Base-by-base conservation (phyloP, 2,329 filamentous ascomycete genomes). In the Penicillium sp. region DNA sequence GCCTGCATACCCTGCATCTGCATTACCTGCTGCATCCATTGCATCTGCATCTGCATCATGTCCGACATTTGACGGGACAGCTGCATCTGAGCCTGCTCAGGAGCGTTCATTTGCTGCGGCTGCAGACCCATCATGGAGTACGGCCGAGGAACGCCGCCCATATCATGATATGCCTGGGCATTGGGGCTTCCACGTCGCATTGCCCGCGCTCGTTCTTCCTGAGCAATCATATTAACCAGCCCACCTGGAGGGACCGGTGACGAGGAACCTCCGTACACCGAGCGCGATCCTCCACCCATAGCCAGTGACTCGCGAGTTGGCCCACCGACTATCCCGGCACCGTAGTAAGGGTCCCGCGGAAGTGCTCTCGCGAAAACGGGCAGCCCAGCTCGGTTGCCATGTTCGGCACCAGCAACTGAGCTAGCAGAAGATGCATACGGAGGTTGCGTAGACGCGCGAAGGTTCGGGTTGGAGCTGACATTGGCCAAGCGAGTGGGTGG, bases 31-130 rank as follows among this genome's bases (percentile, higher is more conserved):
- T 91, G 87, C 86, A 95, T 92, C 72, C 90, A 90, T 66, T 95
- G 88, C 86, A 95, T 91, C 67, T 95, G 89, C 85, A 93, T 89
- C 66, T 90, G 86, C 87, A 92, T 90, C 72, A 92, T 90, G 62
- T 89, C 85, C 48, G 82, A 80, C 88, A 92, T 91, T 64, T 91
- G 87, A 63, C 89, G 86, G 6, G 81, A 86, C 78, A 93, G 86
- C 58, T 91, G 84, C 37, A 91, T 78, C 60, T 92, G 87, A 25
- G 84, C 84, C 66, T 88, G 86, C 54, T 89, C 86, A 20, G 80
- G 81, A 2, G 83, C 75, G 13, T 79, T 80, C 39, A 84, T 61
- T 10, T 59, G 65, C 31, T 58, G 61, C 8, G 54, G 54, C 49
- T 57, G 54, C 10, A 55, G 53, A 4, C 57, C 58, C 53, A 69